phyloP scores from a whole-genome alignment of 768 basidiomycete genomes.

The Heimioporus sp. region DNA sequence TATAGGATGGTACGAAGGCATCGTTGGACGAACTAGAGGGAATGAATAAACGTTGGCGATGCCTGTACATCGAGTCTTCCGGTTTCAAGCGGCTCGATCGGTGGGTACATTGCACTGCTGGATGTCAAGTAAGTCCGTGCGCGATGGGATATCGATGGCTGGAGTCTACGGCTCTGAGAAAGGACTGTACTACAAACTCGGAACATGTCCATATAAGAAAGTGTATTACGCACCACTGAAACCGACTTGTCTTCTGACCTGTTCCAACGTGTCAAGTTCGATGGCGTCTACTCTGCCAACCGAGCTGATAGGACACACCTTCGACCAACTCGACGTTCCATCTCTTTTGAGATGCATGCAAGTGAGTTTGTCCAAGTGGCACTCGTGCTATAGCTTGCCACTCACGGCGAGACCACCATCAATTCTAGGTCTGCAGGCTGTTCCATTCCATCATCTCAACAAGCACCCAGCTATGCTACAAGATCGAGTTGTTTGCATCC shows the following conservation, averaged over 20 bases:
- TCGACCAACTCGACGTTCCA: conserved; percentile 27
- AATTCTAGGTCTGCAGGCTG: conserved; percentile 27
- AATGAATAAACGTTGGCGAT: conserved; percentile 46
- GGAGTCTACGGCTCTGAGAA: not conserved
- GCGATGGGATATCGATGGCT: conserved; percentile 18
- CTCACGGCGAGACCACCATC: not conserved
- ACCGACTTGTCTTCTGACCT: not conserved
- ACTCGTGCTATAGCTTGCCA: not conserved
- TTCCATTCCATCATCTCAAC: conserved; percentile 26
- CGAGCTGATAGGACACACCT: conserved; percentile 26
- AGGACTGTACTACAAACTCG: too few species aligned
- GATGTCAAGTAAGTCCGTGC: not conserved
- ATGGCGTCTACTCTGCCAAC: conserved; percentile 29
- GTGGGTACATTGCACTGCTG: conserved; percentile 56
- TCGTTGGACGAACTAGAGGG: conserved; percentile 59
- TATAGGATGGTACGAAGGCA: conserved; percentile 1
- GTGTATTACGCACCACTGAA: not conserved
- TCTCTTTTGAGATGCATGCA: conserved; percentile 28
- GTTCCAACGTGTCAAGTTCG: not conserved
- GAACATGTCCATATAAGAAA: too few species aligned
- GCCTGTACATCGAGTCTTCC: conserved; percentile 71
- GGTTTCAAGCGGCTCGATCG: conserved; percentile 60
- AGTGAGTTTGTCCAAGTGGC: conserved; percentile 12
- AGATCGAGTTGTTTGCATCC: conserved; percentile 28
- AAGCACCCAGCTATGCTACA: conserved; percentile 28